Evolutionary conservation across 1,284 basidiomycete genomes (phyloP).

Genomic region (Leccinum fuscescens): DNA sequence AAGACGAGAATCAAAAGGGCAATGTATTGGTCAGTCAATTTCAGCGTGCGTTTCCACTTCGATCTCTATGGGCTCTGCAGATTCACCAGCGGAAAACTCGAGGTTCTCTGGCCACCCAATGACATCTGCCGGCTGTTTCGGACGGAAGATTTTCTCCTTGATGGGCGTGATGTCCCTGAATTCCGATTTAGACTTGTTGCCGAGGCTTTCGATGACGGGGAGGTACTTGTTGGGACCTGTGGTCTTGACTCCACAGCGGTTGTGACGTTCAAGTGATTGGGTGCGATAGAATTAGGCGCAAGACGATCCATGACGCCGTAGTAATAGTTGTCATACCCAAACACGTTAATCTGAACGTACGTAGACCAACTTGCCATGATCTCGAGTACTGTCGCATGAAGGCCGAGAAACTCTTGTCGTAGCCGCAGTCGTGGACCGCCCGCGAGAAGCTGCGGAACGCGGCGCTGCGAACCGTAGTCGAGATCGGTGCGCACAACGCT

Average conservation of each 20-base stretch:
- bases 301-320: conserved; percentile 88
- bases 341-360: conserved; percentile 85
- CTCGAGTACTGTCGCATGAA: conserved; percentile 70
- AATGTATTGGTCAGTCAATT: conserved; percentile 91
- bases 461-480: conserved; percentile 60
- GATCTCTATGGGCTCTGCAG: conserved; percentile 89
- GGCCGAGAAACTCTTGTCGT: conserved; percentile 74
- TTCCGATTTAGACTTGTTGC: conserved; percentile 65
- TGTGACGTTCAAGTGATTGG: conserved; percentile 89
- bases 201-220: conserved; percentile 67
- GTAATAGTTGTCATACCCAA: conserved; percentile 84
- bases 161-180: conserved; percentile 53
- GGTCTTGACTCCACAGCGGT: conserved; percentile 80
- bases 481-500: conserved; percentile 75
- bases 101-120: conserved; percentile 94
- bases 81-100: conserved; percentile 86
- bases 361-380: conserved; percentile 88
- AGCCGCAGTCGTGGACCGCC: conserved; percentile 88
- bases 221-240: conserved; percentile 71
- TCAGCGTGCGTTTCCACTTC: conserved; percentile 91
- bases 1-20: conserved; percentile 87
- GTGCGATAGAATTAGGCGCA: conserved; percentile 80
- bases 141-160: conserved; percentile 64
- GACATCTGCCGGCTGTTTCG: conserved; percentile 57
- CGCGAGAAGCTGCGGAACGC: conserved; percentile 81